These are phyloP conservation scores for Pelargonium citronellum DNA, from an alignment of 441 rosid species.

Conservation along the genomic window DNA sequence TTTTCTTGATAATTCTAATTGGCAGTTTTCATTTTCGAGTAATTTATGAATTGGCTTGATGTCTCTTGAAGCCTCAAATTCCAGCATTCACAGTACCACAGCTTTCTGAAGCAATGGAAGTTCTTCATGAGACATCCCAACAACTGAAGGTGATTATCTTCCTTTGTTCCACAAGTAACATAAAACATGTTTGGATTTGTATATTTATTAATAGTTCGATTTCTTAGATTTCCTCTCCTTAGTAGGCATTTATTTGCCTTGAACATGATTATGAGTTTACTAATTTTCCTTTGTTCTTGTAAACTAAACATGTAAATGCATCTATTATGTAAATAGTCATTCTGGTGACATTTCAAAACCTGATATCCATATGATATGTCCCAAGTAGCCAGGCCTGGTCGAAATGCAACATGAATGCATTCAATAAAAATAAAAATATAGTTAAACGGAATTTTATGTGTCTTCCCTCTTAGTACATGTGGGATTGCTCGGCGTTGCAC, in stretches of 20 bases:
- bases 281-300: neutral
- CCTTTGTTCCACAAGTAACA: neutral
- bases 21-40: conserved; percentile 35
- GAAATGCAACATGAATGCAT: neutral
- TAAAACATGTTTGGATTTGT: neutral
- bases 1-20: conserved; percentile 24
- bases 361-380: neutral
- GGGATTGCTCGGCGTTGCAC: too few relatives aligned
- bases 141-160: conserved; percentile 40
- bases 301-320: neutral
- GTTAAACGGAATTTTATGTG: too few relatives aligned
- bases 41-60: conserved; percentile 46
- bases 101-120: conserved; percentile 76
- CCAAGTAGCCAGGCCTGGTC: neutral
- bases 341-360: neutral
- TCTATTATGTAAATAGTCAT: neutral
- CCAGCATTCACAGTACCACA: conserved; percentile 83
- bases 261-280: neutral
- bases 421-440: too few relatives aligned
- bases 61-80: conserved; percentile 65
- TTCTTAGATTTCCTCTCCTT: too few relatives aligned
- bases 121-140: conserved; percentile 49
- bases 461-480: too few relatives aligned
- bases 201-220: neutral
- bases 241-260: neutral